phyloP scores from a whole-genome alignment of 176 grass and related monocot species.

The Triticum monococcum region DNA sequence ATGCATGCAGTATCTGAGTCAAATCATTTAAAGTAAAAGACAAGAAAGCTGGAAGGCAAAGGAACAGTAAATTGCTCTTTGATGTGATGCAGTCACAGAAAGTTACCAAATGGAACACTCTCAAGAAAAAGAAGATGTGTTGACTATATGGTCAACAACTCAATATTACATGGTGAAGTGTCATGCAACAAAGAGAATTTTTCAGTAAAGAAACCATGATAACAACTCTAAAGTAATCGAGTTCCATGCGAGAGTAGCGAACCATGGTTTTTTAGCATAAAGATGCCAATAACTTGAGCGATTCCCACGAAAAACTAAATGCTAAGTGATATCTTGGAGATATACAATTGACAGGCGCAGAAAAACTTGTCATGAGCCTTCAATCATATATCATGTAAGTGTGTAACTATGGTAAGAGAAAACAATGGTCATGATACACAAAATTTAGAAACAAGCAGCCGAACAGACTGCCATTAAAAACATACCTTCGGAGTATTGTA shows the following conservation, averaged over 20 bases:
- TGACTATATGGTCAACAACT: slow-evolving; percentile 1
- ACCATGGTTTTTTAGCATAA: neutral
- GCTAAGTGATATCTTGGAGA: slow-evolving; percentile 7
- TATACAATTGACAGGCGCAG: neutral
- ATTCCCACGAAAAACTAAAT: neutral
- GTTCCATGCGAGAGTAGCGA: neutral
- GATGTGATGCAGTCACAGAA: neutral
- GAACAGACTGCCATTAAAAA: neutral
- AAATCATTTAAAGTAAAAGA: neutral
- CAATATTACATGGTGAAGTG: neutral
- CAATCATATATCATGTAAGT: slow-evolving; percentile 12
- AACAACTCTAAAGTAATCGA: neutral
- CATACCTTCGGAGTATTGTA: slow-evolving; percentile 69
- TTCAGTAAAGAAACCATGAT: neutral
- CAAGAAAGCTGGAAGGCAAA: neutral
- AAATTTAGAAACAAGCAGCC: slow-evolving; percentile 19
- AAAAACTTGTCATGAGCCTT: neutral
- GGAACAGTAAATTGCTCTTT: neutral
- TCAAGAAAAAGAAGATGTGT: neutral
- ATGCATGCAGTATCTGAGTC: neutral
- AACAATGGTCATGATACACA: neutral
- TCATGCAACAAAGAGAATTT: neutral
- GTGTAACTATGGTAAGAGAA: neutral
- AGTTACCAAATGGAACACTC: neutral
- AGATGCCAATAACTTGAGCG: neutral